Base-by-base conservation (phyloP, 257 asterid species). In the Forsythia viridissima region DNA sequence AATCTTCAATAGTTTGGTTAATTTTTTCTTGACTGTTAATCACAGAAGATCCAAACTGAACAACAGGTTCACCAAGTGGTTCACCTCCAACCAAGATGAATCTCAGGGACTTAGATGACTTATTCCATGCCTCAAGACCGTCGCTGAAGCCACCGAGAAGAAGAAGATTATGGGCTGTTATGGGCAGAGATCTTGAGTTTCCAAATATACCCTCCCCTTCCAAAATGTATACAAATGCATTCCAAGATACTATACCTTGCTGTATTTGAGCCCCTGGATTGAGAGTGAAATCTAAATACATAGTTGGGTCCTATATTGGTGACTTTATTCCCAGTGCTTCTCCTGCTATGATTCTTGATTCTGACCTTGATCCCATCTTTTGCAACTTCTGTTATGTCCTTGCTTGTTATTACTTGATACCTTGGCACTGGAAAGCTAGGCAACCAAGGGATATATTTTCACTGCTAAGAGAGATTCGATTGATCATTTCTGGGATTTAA, bases 11-110 rank as follows among this genome's bases (percentile, higher is more conserved):
- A 34, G 98, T 87, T 74, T 88, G 94, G 12, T 95, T 94, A 16
- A 95, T 86, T 77, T 95, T 87, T 20, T 87, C 92, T 74, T 91
- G 93, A 9, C 80, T 92, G 76, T 93, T 93, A 97, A 93, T 93
- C 77, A 95, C 99, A 83, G 93, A 92, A 0, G 99, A 98, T 2
- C 98, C 99, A 73, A 86, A 86, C 73, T 90, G 99, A 71, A 85
- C 96, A 4, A 95, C 93, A 0, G 99, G 91, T 83, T 95, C 98
- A 3, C 89, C 93, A 71, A 95, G 61, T 4, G 99, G 98, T 79
- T 93, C 89, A 2, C 99, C 99, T 8, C 91, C 99, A 4, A 92
- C 85, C 74, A 95, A 59, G 16, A 95, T 73, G 61, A 95, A 95
- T 38, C 97, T 84, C 0, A 91, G 40, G 0, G 86, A n/a, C 42